A percentile compares a stretch with the other conserved stretches of the same genome.
phyloP scores from a whole-genome alignment of 768 basidiomycete genomes.

The Naganishia onofrii region DNA sequence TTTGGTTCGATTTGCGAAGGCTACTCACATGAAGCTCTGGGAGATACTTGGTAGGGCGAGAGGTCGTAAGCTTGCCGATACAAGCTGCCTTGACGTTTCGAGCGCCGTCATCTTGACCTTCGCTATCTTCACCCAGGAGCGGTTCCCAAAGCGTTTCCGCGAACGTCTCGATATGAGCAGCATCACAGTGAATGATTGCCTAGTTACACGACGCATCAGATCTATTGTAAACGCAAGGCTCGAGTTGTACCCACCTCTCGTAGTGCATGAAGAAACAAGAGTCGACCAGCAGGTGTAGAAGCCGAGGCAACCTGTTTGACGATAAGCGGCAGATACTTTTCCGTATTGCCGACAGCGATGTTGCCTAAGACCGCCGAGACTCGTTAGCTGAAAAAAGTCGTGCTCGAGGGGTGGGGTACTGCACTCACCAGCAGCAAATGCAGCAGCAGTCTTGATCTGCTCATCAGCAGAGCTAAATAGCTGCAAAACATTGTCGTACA shows the following conservation, averaged over 20 bases:
- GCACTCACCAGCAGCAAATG: conserved; percentile 79
- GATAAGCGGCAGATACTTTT: conserved; percentile 79
- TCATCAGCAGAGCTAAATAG: conserved; percentile 71
- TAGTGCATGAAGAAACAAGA: conserved; percentile 83
- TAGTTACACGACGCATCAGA: conserved; percentile 42
- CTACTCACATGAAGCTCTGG: conserved; percentile 79
- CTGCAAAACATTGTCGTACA: conserved; percentile 46
- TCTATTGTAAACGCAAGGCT: neutral
- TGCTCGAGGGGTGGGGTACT: neutral
- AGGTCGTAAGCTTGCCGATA: conserved; percentile 88
- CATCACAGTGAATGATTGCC: conserved; percentile 88
- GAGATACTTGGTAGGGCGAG: conserved; percentile 83
- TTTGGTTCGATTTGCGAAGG: neutral
- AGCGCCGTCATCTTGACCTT: conserved; percentile 71
- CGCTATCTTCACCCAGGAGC: conserved; percentile 75
- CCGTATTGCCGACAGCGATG: conserved; percentile 88
- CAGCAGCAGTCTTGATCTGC: conserved; percentile 82
- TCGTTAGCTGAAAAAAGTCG: neutral
- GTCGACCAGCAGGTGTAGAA: conserved; percentile 64
- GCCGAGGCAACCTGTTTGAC: conserved; percentile 61
- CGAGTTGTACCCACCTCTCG: conserved; percentile 66
- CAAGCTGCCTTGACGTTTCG: conserved; percentile 95
- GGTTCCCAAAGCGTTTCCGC: conserved; percentile 90
- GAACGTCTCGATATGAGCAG: conserved; percentile 75
- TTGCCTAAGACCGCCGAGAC: conserved; percentile 62